A percentile compares a stretch with the other conserved stretches of the same genome.
phyloP scores from a whole-genome alignment of 495 filamentous ascomycete genomes.

The Daldinia loculata region DNA sequence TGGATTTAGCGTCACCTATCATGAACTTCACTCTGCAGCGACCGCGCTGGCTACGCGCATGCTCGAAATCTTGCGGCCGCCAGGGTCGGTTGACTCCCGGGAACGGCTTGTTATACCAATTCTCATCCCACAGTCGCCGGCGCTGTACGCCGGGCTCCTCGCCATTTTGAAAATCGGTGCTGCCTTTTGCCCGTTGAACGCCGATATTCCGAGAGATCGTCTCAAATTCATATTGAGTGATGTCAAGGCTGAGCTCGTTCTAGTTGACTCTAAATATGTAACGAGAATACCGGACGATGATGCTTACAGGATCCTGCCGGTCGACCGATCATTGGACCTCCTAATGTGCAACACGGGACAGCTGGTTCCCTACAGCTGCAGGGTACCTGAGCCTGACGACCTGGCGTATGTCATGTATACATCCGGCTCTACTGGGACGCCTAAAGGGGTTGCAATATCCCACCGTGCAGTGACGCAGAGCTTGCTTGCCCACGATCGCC shows the following conservation, averaged over 20 bases:
- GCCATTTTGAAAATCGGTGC: slow-evolving; percentile 79
- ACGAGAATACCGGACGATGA: slow-evolving; percentile 41
- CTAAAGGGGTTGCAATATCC: slow-evolving; percentile 83
- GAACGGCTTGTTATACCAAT: slow-evolving; percentile 70
- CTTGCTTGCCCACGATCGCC: slow-evolving; percentile 76
- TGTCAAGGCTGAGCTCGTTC: slow-evolving; percentile 65
- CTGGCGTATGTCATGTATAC: slow-evolving; percentile 93
- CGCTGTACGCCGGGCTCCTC: slow-evolving; percentile 75
- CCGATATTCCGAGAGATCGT: slow-evolving; percentile 75
- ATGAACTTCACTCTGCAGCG: slow-evolving; percentile 64
- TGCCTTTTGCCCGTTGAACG: slow-evolving; percentile 80
- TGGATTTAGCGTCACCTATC: slow-evolving; percentile 62
- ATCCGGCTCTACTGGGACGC: slow-evolving; percentile 85
- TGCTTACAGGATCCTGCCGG: slow-evolving; percentile 37
- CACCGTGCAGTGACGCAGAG: slow-evolving; percentile 80
- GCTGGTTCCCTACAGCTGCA: slow-evolving; percentile 6
- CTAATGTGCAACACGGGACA: neutral
- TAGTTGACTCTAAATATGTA: slow-evolving; percentile 56
- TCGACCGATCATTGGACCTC: slow-evolving; percentile 31
- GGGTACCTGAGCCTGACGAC: slow-evolving; percentile 47
- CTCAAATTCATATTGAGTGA: slow-evolving; percentile 77
- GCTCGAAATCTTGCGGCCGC: slow-evolving; percentile 35
- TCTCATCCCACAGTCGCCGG: slow-evolving; percentile 72
- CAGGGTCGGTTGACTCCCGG: slow-evolving; percentile 6
- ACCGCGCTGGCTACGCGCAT: slow-evolving; percentile 62